Conservation (phyloP, 768 basidiomycete genomes). For the Leccinum obscurum region DNA sequence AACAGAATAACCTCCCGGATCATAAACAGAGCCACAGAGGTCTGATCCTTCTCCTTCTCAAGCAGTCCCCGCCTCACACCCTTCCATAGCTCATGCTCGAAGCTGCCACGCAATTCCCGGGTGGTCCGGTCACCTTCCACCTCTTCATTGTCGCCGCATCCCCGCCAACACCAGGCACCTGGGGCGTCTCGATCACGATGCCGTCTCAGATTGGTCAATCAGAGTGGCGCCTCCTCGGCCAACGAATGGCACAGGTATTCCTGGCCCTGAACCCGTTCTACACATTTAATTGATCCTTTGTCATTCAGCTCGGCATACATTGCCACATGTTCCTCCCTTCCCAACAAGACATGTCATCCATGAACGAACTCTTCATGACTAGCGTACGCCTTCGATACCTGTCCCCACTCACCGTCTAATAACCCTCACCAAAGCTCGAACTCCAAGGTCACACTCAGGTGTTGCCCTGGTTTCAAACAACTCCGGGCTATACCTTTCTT, state of each 20-base stretch:
- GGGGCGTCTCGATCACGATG: constrained; percentile 26
- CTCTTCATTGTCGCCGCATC: constrained; percentile 54
- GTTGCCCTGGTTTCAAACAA: constrained; percentile 43
- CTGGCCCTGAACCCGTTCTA: background rate
- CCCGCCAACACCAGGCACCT: constrained; percentile 37
- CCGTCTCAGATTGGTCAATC: constrained; percentile 34
- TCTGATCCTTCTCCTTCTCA: constrained; percentile 24
- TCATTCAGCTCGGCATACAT: constrained; percentile 49
- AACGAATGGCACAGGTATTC: constrained; percentile 47
- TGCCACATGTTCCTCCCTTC: constrained; percentile 57
- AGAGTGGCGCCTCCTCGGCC: constrained; percentile 43
- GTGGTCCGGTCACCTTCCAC: constrained; percentile 29
- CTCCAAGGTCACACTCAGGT: constrained; percentile 25
- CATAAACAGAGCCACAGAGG: constrained; percentile 48
- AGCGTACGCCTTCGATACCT: constrained; percentile 32
- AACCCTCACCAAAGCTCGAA: constrained; percentile 20
- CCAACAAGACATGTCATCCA: constrained; percentile 44
- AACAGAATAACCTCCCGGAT: constrained; percentile 47
- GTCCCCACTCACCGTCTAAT: background rate
- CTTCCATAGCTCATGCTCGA: constrained; percentile 29
- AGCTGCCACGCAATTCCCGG: constrained; percentile 32
- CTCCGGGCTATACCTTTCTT: constrained; percentile 40
- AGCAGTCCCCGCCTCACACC: background rate
- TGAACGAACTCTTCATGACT: constrained; percentile 50
- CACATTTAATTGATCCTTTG: constrained; percentile 21